phyloP scores from a whole-genome alignment of 768 basidiomycete genomes.

The Amanita jacksonii region DNA sequence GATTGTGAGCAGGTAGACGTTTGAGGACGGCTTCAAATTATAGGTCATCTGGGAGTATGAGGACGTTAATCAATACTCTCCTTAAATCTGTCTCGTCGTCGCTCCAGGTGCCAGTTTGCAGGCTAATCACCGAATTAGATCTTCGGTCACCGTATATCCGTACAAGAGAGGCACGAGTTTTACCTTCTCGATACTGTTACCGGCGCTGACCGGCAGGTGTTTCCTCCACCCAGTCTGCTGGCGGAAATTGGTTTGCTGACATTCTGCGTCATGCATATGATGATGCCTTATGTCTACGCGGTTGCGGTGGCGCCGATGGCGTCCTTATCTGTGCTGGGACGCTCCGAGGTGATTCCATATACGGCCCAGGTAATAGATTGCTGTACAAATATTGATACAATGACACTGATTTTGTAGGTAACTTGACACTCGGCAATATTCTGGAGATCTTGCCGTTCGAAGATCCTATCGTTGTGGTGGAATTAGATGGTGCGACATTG shows the following conservation, averaged over 20 bases:
- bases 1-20: conserved; percentile 42
- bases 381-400: neutral
- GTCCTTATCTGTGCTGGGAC: conserved; percentile 81
- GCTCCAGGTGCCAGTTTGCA: conserved; percentile 70
- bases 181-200: neutral
- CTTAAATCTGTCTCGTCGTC: conserved; percentile 61
- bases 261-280: conserved; percentile 78
- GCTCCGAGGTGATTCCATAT: conserved; percentile 75
- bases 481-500: conserved; percentile 67
- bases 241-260: conserved; percentile 81
- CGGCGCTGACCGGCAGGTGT: neutral
- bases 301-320: conserved; percentile 61
- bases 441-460: conserved; percentile 86
- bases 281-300: conserved; percentile 49
- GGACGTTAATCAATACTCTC: conserved; percentile 48
- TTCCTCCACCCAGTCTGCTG: conserved; percentile 39
- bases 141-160: conserved; percentile 69
- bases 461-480: conserved; percentile 74
- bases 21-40: conserved; percentile 52
- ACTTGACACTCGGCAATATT: conserved; percentile 77
- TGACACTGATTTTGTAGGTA: conserved; percentile 32
- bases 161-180: conserved; percentile 47
- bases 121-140: conserved; percentile 56
- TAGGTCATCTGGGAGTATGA: conserved; percentile 44
- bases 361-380: conserved; percentile 57